phyloP scores from a whole-genome alignment of 1,284 basidiomycete genomes.

The Sanghuangporus baumii region DNA sequence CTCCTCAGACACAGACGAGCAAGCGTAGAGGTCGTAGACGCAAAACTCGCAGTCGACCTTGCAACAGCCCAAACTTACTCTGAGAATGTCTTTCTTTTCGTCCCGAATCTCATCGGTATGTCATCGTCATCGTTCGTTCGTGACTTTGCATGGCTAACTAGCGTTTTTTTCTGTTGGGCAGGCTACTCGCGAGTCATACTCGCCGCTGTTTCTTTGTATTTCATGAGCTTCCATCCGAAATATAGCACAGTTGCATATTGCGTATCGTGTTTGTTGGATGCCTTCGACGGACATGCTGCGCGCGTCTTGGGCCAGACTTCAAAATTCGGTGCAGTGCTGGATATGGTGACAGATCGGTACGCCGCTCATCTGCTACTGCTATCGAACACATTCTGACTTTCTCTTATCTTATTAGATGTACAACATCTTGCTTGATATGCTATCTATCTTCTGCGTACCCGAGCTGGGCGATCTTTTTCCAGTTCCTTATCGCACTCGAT shows the following conservation, averaged over 20 bases:
- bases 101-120: slow-evolving; percentile 92
- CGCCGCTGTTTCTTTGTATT: slow-evolving; percentile 86
- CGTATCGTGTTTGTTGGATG: slow-evolving; percentile 92
- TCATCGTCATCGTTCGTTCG: slow-evolving; percentile 15
- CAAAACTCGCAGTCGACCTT: slow-evolving; percentile 74
- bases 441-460: slow-evolving; percentile 93
- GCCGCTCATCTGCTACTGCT: slow-evolving; percentile 17
- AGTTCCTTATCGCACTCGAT: slow-evolving; percentile 94
- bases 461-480: slow-evolving; percentile 77
- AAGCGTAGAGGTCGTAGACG: slow-evolving; percentile 66
- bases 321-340: slow-evolving; percentile 96
- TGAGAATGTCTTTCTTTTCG: slow-evolving; percentile 94
- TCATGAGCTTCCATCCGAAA: slow-evolving; percentile 93
- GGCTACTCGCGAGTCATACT: slow-evolving; percentile 91
- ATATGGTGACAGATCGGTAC: slow-evolving; percentile 99
- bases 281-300: slow-evolving; percentile 94
- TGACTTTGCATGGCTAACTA: background rate
- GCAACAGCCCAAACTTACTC: slow-evolving; percentile 79
- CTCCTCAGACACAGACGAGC: slow-evolving; percentile 2
- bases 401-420: slow-evolving; percentile 57
- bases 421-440: slow-evolving; percentile 91
- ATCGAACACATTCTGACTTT: background rate
- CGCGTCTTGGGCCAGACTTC: slow-evolving; percentile 84
- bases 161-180: slow-evolving; percentile 27
- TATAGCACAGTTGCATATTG: slow-evolving; percentile 89